Evolutionary conservation across 768 basidiomycete species (phyloP).

Genomic region (Psilocybe azurescens): DNA sequence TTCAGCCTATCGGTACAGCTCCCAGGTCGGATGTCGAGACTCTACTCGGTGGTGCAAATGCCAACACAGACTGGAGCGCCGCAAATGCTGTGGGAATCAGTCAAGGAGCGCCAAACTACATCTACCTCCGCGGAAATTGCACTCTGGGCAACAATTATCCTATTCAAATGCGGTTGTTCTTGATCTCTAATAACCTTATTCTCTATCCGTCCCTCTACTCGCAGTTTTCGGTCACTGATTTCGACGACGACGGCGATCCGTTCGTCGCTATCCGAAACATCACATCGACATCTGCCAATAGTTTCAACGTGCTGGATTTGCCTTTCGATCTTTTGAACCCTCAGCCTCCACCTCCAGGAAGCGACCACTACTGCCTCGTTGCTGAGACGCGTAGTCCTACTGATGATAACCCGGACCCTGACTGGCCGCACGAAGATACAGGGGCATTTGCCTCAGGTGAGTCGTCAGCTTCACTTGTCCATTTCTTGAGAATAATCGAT

Average conservation of each 20-base stretch:
- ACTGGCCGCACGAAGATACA: constrained; percentile 2
- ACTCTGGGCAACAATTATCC: background rate
- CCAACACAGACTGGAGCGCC: constrained; percentile 1
- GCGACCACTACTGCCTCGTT: constrained; percentile 3
- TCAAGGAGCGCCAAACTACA: constrained; percentile 1
- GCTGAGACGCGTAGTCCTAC: constrained; percentile 1
- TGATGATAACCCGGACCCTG: background rate
- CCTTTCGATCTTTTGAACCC: no score
- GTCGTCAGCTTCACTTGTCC: no score
- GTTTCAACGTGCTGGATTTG: background rate
- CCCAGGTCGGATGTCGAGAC: background rate
- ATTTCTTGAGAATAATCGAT: no score
- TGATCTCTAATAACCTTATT: background rate
- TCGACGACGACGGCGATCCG: constrained; percentile 1
- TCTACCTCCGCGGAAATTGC: constrained; percentile 4
- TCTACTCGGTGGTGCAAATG: background rate
- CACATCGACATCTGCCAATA: background rate
- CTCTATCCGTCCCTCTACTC: constrained; percentile 2
- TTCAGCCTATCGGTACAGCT: background rate
- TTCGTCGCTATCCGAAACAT: background rate
- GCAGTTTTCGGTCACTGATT: constrained; percentile 4
- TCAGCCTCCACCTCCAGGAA: background rate
- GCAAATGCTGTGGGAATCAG: background rate
- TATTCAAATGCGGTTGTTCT: background rate
- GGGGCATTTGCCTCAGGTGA: constrained; percentile 1